phyloP scores from a whole-genome alignment of 2,329 filamentous ascomycete species.

The Trichoderma pleuroti region DNA sequence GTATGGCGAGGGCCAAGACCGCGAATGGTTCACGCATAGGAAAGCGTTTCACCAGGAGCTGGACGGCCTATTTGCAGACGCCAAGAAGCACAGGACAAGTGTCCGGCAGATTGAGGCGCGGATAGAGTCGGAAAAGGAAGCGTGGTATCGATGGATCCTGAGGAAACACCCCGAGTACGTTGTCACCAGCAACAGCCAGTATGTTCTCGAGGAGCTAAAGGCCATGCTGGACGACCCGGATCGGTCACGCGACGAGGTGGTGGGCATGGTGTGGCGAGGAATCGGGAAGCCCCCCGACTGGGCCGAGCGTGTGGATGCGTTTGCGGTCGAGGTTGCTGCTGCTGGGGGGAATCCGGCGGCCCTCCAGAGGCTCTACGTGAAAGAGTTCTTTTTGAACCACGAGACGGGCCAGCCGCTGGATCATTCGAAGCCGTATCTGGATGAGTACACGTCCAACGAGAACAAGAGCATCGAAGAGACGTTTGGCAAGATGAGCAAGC shows the following conservation, averaged over 20 bases:
- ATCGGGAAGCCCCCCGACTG: constrained; percentile 35
- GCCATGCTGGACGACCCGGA: constrained; percentile 38
- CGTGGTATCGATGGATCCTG: constrained; percentile 50
- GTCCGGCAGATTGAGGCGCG: constrained; percentile 47
- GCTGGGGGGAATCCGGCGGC: constrained; percentile 31
- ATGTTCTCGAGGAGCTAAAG: constrained; percentile 33
- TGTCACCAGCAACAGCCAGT: constrained; percentile 30
- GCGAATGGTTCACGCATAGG: constrained; percentile 52
- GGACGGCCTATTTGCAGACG: constrained; percentile 47
- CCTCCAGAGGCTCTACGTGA: constrained; percentile 39
- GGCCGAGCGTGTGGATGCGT: constrained; percentile 33
- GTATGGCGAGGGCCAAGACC: constrained; percentile 34
- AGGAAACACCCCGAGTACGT: constrained; percentile 39
- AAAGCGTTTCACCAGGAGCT: constrained; percentile 49
- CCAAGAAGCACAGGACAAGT: constrained; percentile 41
- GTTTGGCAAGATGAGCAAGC: constrained; percentile 33
- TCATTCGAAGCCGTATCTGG: constrained; percentile 39
- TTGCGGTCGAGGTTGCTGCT: constrained; percentile 33
- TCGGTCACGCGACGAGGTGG: constrained; percentile 36
- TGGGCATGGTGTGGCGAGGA: constrained; percentile 36
- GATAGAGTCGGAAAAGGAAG: constrained; percentile 49
- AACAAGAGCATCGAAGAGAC: constrained; percentile 33
- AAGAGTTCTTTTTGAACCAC: constrained; percentile 41
- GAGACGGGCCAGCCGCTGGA: constrained; percentile 33
- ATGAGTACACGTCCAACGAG: constrained; percentile 32